phyloP scores from a whole-genome alignment of 2,329 filamentous ascomycete species.

The Phaeosphaeriaceae sp. region DNA sequence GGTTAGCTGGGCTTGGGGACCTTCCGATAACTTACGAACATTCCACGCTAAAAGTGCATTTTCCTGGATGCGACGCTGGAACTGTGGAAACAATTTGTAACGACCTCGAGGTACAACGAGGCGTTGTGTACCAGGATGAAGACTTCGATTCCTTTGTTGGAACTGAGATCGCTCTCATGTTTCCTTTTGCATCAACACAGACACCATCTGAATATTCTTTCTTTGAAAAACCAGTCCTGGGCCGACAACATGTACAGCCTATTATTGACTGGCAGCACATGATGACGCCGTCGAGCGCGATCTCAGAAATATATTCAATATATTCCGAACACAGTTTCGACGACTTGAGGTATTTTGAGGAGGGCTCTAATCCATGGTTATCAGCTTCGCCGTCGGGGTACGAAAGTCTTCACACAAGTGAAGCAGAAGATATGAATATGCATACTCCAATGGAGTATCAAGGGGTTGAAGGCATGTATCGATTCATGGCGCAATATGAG shows the following conservation, averaged over 20 bases:
- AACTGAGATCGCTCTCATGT: constrained; percentile 76
- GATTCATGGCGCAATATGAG: constrained; percentile 70
- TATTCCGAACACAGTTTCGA: constrained; percentile 46
- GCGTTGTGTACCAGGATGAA: constrained; percentile 78
- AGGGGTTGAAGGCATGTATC: constrained; percentile 69
- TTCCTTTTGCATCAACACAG: constrained; percentile 79
- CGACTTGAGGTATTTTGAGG: constrained; percentile 50
- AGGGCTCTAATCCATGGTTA: constrained; percentile 60
- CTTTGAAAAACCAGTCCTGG: constrained; percentile 50
- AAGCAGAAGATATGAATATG: constrained; percentile 50
- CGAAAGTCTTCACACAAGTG: constrained; percentile 63
- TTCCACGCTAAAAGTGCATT: constrained; percentile 77
- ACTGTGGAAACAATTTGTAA: constrained; percentile 84
- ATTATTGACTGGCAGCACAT: constrained; percentile 64
- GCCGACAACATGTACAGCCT: constrained; percentile 44
- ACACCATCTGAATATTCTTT: constrained; percentile 55
- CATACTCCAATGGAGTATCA: constrained; percentile 63
- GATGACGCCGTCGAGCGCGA: constrained; percentile 54
- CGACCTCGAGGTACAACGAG: constrained; percentile 83
- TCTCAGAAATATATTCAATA: constrained; percentile 46
- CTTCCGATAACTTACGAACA: constrained; percentile 77
- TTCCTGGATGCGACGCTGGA: constrained; percentile 85
- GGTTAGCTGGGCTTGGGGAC: constrained; percentile 78
- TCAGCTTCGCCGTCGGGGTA: constrained; percentile 59
- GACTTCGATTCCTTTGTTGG: constrained; percentile 73